Evolutionary conservation across 2,329 filamentous ascomycete species (phyloP).

Genomic region (Fusarium virguliforme): DNA sequence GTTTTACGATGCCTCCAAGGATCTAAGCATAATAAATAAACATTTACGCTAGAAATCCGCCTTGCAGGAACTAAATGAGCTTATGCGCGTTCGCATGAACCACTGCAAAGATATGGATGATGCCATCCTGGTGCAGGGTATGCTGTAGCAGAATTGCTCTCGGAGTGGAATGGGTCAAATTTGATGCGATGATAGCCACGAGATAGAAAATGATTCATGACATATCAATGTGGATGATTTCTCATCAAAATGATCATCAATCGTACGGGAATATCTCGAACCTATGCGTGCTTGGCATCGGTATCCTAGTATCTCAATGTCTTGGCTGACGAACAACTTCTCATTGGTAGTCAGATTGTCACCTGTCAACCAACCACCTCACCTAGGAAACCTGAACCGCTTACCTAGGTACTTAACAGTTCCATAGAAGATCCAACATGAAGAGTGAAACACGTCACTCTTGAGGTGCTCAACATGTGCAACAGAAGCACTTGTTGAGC

Average conservation of each 20-base stretch:
- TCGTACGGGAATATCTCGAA: too few relatives aligned
- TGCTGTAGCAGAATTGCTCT: not conserved
- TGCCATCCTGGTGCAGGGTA: not conserved
- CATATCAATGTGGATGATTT: too few relatives aligned
- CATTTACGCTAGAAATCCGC: not conserved
- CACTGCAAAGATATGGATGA: not conserved
- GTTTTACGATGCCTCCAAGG: not conserved
- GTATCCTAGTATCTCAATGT: too few relatives aligned
- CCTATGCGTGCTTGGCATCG: too few relatives aligned
- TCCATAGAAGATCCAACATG: not conserved
- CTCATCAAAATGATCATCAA: too few relatives aligned
- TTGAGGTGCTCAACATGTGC: not conserved
- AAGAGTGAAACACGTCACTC: not conserved
- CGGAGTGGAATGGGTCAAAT: too few relatives aligned
- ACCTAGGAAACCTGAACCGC: too few relatives aligned
- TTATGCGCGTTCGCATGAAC: not conserved
- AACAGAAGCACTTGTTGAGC: not conserved
- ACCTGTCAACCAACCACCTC: too few relatives aligned
- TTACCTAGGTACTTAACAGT: not conserved
- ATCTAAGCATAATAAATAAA: constrained; percentile 1
- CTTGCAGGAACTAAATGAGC: not conserved
- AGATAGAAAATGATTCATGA: too few relatives aligned
- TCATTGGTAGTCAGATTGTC: too few relatives aligned
- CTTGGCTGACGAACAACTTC: too few relatives aligned
- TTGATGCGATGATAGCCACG: not conserved